Evolutionary conservation across 352 stramenopile species (phyloP).

Genomic region (Globisporangium lucens): DNA sequence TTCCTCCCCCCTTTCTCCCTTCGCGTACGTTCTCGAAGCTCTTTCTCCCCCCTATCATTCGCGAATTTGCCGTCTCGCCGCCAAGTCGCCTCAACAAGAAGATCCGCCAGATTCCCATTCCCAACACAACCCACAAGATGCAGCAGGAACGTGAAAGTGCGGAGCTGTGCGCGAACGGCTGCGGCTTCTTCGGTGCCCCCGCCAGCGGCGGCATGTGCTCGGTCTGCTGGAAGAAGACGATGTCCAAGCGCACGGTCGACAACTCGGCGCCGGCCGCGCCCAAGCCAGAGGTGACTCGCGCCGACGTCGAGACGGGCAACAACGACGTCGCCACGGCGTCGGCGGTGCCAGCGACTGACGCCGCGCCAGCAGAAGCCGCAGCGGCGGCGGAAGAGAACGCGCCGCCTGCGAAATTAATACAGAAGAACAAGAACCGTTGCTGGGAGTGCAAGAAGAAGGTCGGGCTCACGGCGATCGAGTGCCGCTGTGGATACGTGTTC

Average conservation of each 20-base stretch:
- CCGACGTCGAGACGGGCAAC: conserved; percentile 13
- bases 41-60: conserved; percentile 2
- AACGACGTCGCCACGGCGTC: background rate
- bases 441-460: conserved; percentile 92
- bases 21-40: conserved; percentile 7
- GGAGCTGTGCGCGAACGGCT: conserved; percentile 72
- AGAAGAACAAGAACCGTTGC: conserved; percentile 91
- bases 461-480: conserved; percentile 86
- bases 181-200: conserved; percentile 72
- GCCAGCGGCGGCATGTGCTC: conserved; percentile 80
- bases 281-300: conserved; percentile 19
- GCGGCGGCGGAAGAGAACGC: conserved; percentile 21
- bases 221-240: conserved; percentile 84
- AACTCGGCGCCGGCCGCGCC: conserved; percentile 18
- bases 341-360: background rate
- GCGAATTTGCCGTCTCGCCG: conserved; percentile 1
- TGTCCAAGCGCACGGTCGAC: conserved; percentile 67
- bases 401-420: conserved; percentile 41
- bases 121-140: conserved; percentile 32
- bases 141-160: conserved; percentile 78
- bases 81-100: background rate
- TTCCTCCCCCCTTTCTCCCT: conserved; percentile 1
- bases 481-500: conserved; percentile 86
- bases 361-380: background rate
- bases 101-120: background rate